Conservation (phyloP, 1,284 basidiomycete species). For the Peniophora sp. region DNA sequence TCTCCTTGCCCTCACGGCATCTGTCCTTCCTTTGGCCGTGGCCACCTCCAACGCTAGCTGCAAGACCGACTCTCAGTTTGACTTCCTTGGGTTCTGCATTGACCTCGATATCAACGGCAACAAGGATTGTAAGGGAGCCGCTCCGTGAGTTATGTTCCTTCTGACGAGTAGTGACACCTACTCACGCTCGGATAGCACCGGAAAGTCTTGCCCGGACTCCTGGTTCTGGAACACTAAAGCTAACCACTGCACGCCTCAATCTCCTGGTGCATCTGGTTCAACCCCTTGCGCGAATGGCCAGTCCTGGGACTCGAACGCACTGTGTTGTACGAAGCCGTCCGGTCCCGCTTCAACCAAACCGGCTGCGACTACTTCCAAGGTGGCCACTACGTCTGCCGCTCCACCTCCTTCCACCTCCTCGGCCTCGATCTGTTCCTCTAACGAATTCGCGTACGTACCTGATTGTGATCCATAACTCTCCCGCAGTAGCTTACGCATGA, state of each 20-base stretch:
- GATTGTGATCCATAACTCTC: no score
- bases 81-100: constrained; percentile 15
- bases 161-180: neutral
- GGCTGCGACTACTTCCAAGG: neutral
- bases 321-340: no score
- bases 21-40: constrained; percentile 17
- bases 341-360: no score
- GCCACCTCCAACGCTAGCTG: constrained; percentile 11
- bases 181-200: neutral
- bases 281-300: constrained; percentile 1
- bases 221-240: constrained; percentile 9
- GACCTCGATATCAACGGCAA: neutral
- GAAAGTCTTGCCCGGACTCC: constrained; percentile 10
- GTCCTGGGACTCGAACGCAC: neutral
- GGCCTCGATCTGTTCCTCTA: constrained; percentile 15
- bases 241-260: neutral
- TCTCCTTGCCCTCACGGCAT: constrained; percentile 18
- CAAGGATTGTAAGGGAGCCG: constrained; percentile 6
- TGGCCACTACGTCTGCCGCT: neutral
- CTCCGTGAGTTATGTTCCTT: constrained; percentile 8
- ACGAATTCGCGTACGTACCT: constrained; percentile 30
- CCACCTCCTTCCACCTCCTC: constrained; percentile 2
- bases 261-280: neutral
- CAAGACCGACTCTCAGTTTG: constrained; percentile 11
- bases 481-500: constrained; percentile 22